A percentile compares a stretch with the other conserved stretches of the same genome.
These are phyloP conservation scores for Veloporphyrellus conicus DNA, from an alignment of 1,284 basidiomycete genomes.

Conservation along the genomic window DNA sequence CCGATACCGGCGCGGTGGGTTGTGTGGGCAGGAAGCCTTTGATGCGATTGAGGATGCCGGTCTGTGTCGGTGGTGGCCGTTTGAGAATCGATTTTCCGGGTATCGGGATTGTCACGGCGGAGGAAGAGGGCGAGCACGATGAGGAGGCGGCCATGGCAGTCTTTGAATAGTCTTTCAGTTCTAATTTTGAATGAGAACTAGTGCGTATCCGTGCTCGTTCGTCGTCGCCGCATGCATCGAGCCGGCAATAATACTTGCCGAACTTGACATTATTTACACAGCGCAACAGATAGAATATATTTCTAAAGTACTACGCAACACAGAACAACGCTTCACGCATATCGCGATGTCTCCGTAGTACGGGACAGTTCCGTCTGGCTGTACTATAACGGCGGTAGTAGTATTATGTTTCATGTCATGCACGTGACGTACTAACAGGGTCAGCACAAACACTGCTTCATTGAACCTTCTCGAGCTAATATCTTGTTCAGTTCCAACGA, in stretches of 20 bases:
- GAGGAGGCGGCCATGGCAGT: constrained; percentile 26
- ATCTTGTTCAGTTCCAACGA: too few species aligned
- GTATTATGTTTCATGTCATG: too few species aligned
- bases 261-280: too few species aligned
- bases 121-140: constrained; percentile 63
- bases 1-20: constrained; percentile 20
- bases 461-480: too few species aligned
- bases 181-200: neutral
- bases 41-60: constrained; percentile 68
- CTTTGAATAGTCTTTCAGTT: neutral
- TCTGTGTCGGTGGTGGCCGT: constrained; percentile 63
- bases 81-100: constrained; percentile 78
- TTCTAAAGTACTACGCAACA: too few species aligned
- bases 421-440: too few species aligned
- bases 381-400: too few species aligned
- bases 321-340: too few species aligned
- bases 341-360: too few species aligned
- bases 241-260: neutral
- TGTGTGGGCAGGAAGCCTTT: constrained; percentile 38
- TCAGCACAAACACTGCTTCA: too few species aligned
- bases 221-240: neutral
- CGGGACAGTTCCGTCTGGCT: too few species aligned
- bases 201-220: neutral
- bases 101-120: constrained; percentile 69
- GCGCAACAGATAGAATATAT: too few species aligned